A percentile compares a stretch with the other conserved stretches of the same genome.
These are phyloP conservation scores for Jaminaea rosea DNA, from an alignment of 1,284 basidiomycete species.

Conservation along the genomic window DNA sequence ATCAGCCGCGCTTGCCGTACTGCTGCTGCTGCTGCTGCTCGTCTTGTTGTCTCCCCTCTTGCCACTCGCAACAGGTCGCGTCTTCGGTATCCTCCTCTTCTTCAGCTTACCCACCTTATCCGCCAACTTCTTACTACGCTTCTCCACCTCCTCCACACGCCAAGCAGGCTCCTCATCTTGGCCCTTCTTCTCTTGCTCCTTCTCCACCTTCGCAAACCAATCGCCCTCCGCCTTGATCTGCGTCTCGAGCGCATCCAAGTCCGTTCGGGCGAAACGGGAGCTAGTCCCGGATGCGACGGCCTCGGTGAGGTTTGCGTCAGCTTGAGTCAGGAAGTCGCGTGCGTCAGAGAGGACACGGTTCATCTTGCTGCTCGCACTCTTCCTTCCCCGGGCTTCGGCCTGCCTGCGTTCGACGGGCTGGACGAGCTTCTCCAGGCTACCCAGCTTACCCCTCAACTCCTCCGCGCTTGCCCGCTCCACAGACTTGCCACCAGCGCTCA, in stretches of 20 bases:
- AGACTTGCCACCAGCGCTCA: conserved; percentile 70
- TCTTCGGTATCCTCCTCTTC: conserved; percentile 39
- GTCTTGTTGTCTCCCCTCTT: not conserved
- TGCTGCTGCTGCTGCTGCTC: not conserved
- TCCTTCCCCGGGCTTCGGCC: conserved; percentile 65
- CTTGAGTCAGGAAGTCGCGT: conserved; percentile 70
- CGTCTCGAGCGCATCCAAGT: conserved; percentile 35
- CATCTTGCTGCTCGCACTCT: conserved; percentile 60
- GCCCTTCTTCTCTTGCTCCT: conserved; percentile 26
- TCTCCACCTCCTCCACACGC: conserved; percentile 35
- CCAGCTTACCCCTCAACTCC: conserved; percentile 32
- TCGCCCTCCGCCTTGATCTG: conserved; percentile 31
- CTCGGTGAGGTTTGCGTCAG: conserved; percentile 55
- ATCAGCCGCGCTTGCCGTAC: not conserved
- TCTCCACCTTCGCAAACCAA: conserved; percentile 41
- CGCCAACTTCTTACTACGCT: conserved; percentile 33
- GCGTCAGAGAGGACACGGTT: conserved; percentile 58
- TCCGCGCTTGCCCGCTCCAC: conserved; percentile 61
- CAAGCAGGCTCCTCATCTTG: conserved; percentile 39
- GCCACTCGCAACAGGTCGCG: conserved; percentile 23
- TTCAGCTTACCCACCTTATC: conserved; percentile 37
- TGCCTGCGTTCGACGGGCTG: conserved; percentile 73
- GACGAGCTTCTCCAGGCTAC: conserved; percentile 61
- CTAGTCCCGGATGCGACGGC: conserved; percentile 52
- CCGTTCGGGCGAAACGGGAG: conserved; percentile 41